These are phyloP conservation scores for Dictyophora rubrovolvata DNA, from an alignment of 768 basidiomycete species.

Conservation along the genomic window DNA sequence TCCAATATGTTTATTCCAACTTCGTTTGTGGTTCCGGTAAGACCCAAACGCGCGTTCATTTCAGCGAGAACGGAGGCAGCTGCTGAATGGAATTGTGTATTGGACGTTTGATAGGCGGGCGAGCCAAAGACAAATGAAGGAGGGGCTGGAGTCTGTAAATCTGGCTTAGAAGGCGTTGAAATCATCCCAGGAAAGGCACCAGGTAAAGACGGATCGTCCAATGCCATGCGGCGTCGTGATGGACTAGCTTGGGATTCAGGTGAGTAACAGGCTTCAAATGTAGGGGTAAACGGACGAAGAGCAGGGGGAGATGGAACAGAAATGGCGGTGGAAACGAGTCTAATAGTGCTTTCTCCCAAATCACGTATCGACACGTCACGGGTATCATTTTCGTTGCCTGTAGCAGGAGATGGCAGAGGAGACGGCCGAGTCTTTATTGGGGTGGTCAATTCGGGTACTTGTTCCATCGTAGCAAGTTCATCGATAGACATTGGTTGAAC, in stretches of 20 bases:
- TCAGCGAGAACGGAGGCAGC: conserved; percentile 69
- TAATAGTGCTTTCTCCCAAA: conserved; percentile 26
- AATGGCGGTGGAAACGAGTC: conserved; percentile 26
- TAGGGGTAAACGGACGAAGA: conserved; percentile 37
- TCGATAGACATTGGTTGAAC: neutral
- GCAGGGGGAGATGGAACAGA: neutral
- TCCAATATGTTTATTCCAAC: conserved; percentile 37
- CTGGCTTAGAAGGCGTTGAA: conserved; percentile 14
- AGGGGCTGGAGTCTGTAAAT: conserved; percentile 13
- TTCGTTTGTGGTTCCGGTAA: conserved; percentile 39
- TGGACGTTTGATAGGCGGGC: conserved; percentile 51
- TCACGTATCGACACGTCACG: conserved; percentile 8
- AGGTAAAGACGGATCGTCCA: conserved; percentile 27
- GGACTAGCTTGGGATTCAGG: conserved; percentile 57
- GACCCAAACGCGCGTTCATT: conserved; percentile 65
- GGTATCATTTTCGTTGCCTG: neutral
- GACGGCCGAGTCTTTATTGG: neutral
- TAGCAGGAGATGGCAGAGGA: neutral
- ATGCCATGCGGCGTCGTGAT: conserved; percentile 34
- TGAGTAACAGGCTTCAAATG: conserved; percentile 54
- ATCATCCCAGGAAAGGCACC: neutral
- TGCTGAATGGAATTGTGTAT: conserved; percentile 54
- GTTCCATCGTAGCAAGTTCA: conserved; percentile 17
- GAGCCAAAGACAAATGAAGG: conserved; percentile 70
- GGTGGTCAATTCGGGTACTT: conserved; percentile 19